Conservation (phyloP, 139 green algal species). For the Micractinium sp. region DNA sequence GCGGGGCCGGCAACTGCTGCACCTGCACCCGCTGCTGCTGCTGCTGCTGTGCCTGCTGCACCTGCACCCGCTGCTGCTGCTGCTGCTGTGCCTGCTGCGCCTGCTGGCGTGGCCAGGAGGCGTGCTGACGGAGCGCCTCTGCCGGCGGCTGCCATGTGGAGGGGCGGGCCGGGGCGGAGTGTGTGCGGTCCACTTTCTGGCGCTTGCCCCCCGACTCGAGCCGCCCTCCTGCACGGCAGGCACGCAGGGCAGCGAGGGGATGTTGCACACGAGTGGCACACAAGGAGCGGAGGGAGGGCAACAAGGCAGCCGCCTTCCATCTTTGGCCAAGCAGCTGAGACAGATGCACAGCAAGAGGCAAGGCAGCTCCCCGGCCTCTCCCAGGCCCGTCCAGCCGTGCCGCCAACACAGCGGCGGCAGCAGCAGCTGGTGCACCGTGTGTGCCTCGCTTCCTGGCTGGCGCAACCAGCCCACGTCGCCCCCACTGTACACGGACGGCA, state of each 20-base stretch:
- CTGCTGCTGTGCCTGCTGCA: not conserved
- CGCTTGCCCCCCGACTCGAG: not conserved
- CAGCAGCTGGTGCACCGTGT: no score
- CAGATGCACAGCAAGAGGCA: no score
- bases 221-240: no score
- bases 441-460: no score
- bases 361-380: no score
- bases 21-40: not conserved
- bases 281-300: no score
- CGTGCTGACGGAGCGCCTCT: not conserved
- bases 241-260: not conserved
- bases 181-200: not conserved
- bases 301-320: no score
- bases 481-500: not conserved
- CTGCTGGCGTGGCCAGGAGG: not conserved
- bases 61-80: not conserved
- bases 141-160: not conserved
- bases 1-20: not conserved
- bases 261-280: no score
- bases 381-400: no score
- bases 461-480: no score
- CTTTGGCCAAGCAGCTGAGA: no score
- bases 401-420: no score
- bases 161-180: not conserved
- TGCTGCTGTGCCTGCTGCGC: not conserved